These are phyloP conservation scores for Biscutella auriculata DNA, from an alignment of 441 rosid species.

Conservation along the genomic window DNA sequence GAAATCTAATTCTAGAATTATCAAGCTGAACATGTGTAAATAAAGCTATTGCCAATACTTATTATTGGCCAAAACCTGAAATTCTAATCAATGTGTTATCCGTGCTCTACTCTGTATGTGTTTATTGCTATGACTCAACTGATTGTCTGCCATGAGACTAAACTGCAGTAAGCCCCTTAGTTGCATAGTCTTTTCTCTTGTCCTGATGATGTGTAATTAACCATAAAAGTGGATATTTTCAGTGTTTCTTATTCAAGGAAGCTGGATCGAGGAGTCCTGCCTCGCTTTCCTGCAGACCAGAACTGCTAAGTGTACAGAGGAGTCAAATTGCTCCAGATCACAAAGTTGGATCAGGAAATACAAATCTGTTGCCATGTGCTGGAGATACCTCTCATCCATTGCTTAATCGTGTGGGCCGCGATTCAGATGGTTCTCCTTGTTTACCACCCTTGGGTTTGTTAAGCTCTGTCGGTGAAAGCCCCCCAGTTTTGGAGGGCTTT, in stretches of 20 bases:
- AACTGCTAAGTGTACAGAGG: constrained; percentile 20
- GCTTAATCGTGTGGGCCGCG: constrained; percentile 15
- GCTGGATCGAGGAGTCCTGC: constrained; percentile 25
- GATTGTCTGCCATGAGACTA: neutral
- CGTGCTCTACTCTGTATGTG: neutral
- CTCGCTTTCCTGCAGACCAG: constrained; percentile 20
- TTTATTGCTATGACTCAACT: neutral
- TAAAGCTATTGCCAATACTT: neutral
- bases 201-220: constrained; percentile 3
- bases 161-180: neutral
- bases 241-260: constrained; percentile 25
- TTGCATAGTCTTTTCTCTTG: neutral
- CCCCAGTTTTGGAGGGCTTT: constrained; percentile 62
- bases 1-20: constrained; percentile 6
- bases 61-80: neutral
- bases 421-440: constrained; percentile 26
- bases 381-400: constrained; percentile 25
- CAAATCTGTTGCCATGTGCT: constrained; percentile 19
- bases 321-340: constrained; percentile 22
- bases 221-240: constrained; percentile 18
- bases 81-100: neutral
- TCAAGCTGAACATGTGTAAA: neutral
- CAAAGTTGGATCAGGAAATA: constrained; percentile 21
- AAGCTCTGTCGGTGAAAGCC: constrained; percentile 24
- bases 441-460: constrained; percentile 21